Evolutionary conservation across 2,329 filamentous ascomycete genomes (phyloP), one percentile per base, ranked within the genome.

Genomic region (Sporothrix inflata): DNA sequence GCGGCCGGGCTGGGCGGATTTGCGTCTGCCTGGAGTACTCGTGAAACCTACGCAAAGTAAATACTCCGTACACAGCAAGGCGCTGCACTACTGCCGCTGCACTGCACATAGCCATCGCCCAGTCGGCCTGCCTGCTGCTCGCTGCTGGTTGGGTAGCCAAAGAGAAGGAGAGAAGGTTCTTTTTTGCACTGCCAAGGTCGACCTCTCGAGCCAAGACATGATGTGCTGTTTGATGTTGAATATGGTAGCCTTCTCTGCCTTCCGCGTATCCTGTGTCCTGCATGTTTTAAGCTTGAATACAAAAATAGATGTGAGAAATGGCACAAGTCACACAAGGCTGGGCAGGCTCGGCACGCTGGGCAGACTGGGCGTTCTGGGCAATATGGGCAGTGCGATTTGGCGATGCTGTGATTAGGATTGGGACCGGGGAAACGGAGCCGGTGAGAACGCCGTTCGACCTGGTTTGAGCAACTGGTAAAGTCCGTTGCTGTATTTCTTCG

Each of bases 21-120:
- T 34, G n/a, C 34, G 57, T 42, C 57, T 63, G 57, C 57, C 57
- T 61, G 19, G 57, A 21, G 57, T 40, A 61, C 12, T 53, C 49
- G 5, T 19, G 45, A 4, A 34, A 34, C 30, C 30, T 34, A 34
- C 30, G 30, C 21, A 27, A 3, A 55, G 24, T 27, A 55, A 55
- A 55, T 21, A n/a, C n/a, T n/a, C n/a, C n/a, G n/a, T n/a, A 14
- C 9, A 55, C 21, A 55, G 14, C 21, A 55, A 27, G 51, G 11
- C 51, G 24, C 14, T 55, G 53, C 24, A 53, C 14, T 2, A 5
- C 14, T 19, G 5, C 45, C 24, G n/a, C 49, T 53, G 49, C 49
- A 53, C 49, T 53, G 49, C 49, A 53, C 53, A 34, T 19, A n/a
- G 53, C 53, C 53, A 57, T 34, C 7, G 27, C 53, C 53, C 14